Conservation (phyloP, 257 asterid species). For the Lithospermum erythrorhizon region DNA sequence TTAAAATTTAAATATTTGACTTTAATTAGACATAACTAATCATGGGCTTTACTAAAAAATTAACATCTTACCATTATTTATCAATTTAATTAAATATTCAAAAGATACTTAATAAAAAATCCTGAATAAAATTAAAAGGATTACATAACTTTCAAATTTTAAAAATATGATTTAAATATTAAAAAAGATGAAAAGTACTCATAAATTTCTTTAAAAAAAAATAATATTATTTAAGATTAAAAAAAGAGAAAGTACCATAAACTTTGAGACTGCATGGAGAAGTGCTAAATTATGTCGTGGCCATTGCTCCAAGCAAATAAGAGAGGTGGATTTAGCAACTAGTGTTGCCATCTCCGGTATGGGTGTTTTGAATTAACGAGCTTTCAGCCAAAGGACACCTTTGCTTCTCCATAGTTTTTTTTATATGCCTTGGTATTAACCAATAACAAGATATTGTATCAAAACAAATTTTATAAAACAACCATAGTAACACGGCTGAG, state of each 20-base stretch:
- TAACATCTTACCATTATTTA: too few species aligned
- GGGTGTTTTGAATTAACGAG: conserved; percentile 52
- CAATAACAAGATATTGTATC: conserved; percentile 47
- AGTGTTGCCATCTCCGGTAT: conserved; percentile 44
- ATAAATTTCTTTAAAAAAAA: too few species aligned
- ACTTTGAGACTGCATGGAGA: conserved; percentile 53
- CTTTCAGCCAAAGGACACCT: conserved; percentile 69
- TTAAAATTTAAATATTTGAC: too few species aligned
- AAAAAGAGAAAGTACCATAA: conserved; percentile 26
- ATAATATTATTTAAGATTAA: too few species aligned
- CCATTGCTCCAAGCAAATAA: conserved; percentile 40
- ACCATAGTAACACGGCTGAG: conserved; percentile 5
- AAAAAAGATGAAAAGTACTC: too few species aligned
- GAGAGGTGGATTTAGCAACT: conserved; percentile 39
- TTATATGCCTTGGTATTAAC: conserved; percentile 61
- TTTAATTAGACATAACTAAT: too few species aligned
- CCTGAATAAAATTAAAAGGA: too few species aligned
- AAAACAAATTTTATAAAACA: conserved; percentile 14
- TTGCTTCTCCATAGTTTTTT: conserved; percentile 49
- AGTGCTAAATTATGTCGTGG: conserved; percentile 75
- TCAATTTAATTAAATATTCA: too few species aligned
- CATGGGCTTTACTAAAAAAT: too few species aligned
- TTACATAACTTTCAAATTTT: too few species aligned
- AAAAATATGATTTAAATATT: too few species aligned
- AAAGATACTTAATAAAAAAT: too few species aligned